phyloP scores from a whole-genome alignment of 495 filamentous ascomycete species.

The Amniculicola lignicola region DNA sequence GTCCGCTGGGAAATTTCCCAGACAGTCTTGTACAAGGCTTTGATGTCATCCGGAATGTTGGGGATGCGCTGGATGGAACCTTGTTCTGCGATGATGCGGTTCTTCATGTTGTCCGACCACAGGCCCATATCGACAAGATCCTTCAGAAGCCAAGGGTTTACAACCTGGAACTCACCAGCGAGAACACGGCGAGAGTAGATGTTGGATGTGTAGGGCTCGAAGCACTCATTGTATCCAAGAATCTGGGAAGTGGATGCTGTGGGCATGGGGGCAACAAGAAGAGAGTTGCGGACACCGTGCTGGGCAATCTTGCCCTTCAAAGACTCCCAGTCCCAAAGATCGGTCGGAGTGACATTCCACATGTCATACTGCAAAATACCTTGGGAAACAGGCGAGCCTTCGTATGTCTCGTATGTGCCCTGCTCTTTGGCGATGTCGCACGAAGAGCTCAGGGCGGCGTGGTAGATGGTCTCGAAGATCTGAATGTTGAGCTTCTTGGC shows the following conservation, averaged over 20 bases:
- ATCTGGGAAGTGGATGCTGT: constrained; percentile 96
- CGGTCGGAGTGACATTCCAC: constrained; percentile 90
- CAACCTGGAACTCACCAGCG: constrained; percentile 97
- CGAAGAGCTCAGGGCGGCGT: constrained; percentile 87
- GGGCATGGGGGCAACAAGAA: constrained; percentile 95
- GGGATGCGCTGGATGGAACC: constrained; percentile 95
- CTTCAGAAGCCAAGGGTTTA: constrained; percentile 98
- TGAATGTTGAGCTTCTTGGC: constrained; percentile 92
- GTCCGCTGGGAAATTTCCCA: constrained; percentile 98
- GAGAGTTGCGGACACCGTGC: constrained; percentile 88
- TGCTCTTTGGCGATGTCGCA: constrained; percentile 76
- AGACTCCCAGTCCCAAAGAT: constrained; percentile 92
- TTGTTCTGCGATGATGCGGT: constrained; percentile 95
- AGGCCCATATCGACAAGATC: constrained; percentile 96
- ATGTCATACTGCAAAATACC: constrained; percentile 98
- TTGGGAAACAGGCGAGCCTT: constrained; percentile 90
- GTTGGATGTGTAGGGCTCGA: constrained; percentile 99
- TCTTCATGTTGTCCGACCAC: constrained; percentile 99
- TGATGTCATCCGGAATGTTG: constrained; percentile 93
- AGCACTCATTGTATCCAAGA: constrained; percentile 97
- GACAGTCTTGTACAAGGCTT: constrained; percentile 97
- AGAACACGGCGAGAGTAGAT: constrained; percentile 98
- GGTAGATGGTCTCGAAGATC: constrained; percentile 99
- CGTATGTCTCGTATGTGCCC: constrained; percentile 84
- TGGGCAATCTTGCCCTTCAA: constrained; percentile 88